Evolutionary conservation across 1,284 basidiomycete genomes (phyloP).

Genomic region (Salmacisia buchloeana): DNA sequence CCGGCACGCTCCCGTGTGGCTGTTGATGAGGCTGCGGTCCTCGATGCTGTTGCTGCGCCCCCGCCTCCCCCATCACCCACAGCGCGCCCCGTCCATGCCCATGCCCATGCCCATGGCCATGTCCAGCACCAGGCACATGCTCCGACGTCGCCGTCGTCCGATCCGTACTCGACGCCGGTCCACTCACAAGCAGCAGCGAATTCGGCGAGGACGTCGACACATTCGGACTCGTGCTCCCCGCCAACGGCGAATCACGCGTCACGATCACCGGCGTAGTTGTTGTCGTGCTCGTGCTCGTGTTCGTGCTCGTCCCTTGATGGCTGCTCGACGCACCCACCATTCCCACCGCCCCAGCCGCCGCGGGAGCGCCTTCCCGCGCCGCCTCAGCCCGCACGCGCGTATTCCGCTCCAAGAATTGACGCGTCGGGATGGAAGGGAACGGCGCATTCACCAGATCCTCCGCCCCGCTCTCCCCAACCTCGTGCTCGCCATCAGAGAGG

Average conservation of each 20-base stretch:
- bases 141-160: neutral
- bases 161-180: neutral
- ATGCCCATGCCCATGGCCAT: neutral
- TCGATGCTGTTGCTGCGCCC: too few relatives aligned
- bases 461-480: neutral
- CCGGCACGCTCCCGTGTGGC: too few relatives aligned
- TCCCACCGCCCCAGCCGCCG: too few relatives aligned
- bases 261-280: too few relatives aligned
- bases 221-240: neutral
- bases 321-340: too few relatives aligned
- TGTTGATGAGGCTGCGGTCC: too few relatives aligned
- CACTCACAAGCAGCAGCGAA: neutral
- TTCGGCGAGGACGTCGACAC: neutral
- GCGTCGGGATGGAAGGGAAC: neutral
- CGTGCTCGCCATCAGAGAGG: too few relatives aligned
- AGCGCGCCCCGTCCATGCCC: too few relatives aligned
- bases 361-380: too few relatives aligned
- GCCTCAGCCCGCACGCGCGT: neutral
- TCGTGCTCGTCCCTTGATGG: too few relatives aligned
- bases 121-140: neutral
- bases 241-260: neutral
- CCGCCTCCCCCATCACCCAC: too few relatives aligned
- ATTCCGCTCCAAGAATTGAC: neutral
- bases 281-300: too few relatives aligned
- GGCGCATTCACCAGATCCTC: neutral